A percentile compares a stretch with the other conserved stretches of the same genome.
Conservation (phyloP, 1,139 yeast species). For the Wickerhamiella infanticola region DNA sequence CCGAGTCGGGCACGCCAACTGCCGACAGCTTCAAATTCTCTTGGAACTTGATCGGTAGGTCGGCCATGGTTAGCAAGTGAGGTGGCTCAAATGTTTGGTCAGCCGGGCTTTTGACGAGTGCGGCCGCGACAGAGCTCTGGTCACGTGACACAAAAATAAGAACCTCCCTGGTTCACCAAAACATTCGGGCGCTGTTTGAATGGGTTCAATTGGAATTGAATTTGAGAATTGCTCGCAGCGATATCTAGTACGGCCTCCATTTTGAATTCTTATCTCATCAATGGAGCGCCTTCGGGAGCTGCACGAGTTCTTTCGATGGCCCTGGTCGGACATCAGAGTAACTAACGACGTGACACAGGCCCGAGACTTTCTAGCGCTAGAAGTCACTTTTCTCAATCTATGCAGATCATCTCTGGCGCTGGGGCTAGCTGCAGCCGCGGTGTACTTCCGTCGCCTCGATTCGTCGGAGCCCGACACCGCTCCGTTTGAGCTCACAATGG, state of each 20-base stretch:
- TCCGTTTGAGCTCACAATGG: slow-evolving; percentile 8
- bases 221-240: too few relatives aligned
- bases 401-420: slow-evolving; percentile 17
- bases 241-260: not conserved
- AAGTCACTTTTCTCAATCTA: slow-evolving; percentile 22
- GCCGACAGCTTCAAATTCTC: slow-evolving; percentile 80
- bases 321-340: slow-evolving; percentile 13
- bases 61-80: slow-evolving; percentile 24
- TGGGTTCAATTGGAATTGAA: too few relatives aligned
- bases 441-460: slow-evolving; percentile 8
- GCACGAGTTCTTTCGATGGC: slow-evolving; percentile 11
- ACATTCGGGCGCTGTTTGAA: too few relatives aligned
- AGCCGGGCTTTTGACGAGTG: not conserved
- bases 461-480: not conserved
- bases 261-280: not conserved
- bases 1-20: slow-evolving; percentile 67
- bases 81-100: not conserved
- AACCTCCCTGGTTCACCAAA: too few relatives aligned
- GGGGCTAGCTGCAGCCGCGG: slow-evolving; percentile 19
- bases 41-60: slow-evolving; percentile 91
- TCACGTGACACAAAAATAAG: too few relatives aligned
- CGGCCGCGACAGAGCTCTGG: too few relatives aligned
- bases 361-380: slow-evolving; percentile 23
- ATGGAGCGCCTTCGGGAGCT: not conserved
- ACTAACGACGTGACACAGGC: slow-evolving; percentile 23